Base-by-base conservation (phyloP, 2,329 filamentous ascomycete species). In the Cladobotryum protrusum region DNA sequence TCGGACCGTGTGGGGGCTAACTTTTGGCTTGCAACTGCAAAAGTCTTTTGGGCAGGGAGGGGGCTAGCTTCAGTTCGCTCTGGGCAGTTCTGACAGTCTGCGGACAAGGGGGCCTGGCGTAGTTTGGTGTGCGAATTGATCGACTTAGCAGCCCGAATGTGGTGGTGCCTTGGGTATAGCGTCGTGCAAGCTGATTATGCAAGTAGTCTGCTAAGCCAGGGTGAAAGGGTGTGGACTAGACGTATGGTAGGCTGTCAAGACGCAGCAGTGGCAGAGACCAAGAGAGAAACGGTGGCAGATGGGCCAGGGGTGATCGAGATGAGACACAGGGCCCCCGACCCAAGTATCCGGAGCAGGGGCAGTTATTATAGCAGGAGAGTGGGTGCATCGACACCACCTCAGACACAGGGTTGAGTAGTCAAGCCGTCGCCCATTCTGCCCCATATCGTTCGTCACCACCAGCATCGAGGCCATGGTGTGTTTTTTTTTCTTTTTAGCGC, bases 1-100 rank as follows among this genome's bases (percentile, higher is more conserved):
- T 39, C 49, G 49, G 49, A 39, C 49, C 44, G 45, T 45, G 45
- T 49, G 46, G 49, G 49, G 49, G 45, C 49, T 15, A 37, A 50
- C 14, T 15, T 39, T 46, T 13, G 35, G 24, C 24, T 29, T 29
- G 24, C 24, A 29, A 29, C 24, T 29, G 24, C 24, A 29, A 29
- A 24, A 37, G 43, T 46, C 32, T 43, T 34, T 39, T 42, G 13
- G 39, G 3, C 4, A 42, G 39, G 17, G 39, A 18, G 7, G 29
- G n/a, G 41, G 6, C 24, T 9, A 29, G 24, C 24, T 40, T 40
- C n/a, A 35, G 43, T 12, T 18, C 33, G 19, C 17, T 20, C 43
- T 45, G 33, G 48, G 48, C 48, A 42, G 20, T 45, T 45, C 29
- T 41, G 48, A 49, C 47, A 39, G 34, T 41, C 24, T 18, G 14